phyloP scores from a whole-genome alignment of 305 asterid species.

The Fraxinus sp. region DNA sequence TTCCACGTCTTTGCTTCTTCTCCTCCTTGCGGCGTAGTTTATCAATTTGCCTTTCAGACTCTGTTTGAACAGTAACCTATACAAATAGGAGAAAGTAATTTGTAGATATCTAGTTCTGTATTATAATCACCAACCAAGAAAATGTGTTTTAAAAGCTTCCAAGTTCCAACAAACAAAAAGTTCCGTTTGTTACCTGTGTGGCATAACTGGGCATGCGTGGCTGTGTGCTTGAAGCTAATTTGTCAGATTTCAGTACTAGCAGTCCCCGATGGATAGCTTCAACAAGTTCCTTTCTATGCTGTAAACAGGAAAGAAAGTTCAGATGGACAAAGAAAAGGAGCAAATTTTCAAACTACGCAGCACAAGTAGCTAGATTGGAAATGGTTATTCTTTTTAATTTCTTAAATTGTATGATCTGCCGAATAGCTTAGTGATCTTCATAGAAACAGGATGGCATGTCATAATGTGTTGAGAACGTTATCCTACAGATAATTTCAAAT shows the following conservation, averaged over 20 bases:
- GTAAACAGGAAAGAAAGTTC: conserved; percentile 30
- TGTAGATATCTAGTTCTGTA: conserved; percentile 20
- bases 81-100: conserved; percentile 22
- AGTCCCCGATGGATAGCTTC: conserved; percentile 79
- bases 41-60: conserved; percentile 81
- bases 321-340: conserved; percentile 14
- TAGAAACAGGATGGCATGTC: neutral
- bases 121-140: conserved; percentile 17
- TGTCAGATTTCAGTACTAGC: conserved; percentile 75
- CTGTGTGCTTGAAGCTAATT: conserved; percentile 57
- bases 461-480: conserved; percentile 1
- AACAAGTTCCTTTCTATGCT: conserved; percentile 90
- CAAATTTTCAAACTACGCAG: conserved; percentile 4
- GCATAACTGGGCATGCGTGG: conserved; percentile 86
- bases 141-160: neutral
- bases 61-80: conserved; percentile 93
- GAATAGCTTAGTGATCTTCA: conserved; percentile 10
- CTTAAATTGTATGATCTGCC: conserved; percentile 19
- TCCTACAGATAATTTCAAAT: conserved; percentile 12
- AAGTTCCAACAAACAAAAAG: conserved; percentile 16
- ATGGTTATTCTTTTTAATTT: conserved; percentile 4
- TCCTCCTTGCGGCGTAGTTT: conserved; percentile 97
- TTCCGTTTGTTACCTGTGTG: conserved; percentile 65
- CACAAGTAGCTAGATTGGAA: conserved; percentile 7
- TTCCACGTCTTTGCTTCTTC: conserved; percentile 77